Percentiles rank a stretch among this genome's conserved stretches.
These are phyloP conservation scores for Lentinula edodes DNA, from an alignment of 768 basidiomycete species.

Conservation along the genomic window DNA sequence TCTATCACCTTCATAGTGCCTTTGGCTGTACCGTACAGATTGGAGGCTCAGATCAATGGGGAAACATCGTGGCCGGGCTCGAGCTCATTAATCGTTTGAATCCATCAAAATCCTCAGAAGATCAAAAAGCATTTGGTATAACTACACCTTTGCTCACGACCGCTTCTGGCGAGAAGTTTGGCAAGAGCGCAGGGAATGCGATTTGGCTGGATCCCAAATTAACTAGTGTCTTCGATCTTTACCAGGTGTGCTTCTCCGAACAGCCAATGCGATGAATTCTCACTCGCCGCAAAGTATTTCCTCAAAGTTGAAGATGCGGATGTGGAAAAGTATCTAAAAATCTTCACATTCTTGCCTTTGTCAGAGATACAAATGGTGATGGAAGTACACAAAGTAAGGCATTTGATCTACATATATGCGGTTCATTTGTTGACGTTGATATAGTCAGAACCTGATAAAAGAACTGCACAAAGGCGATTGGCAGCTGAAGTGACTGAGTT, in stretches of 20 bases:
- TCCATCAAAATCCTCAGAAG: constrained; percentile 21
- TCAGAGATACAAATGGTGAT: constrained; percentile 53
- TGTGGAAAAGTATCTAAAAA: constrained; percentile 69
- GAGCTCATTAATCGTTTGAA: constrained; percentile 74
- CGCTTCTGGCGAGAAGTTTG: constrained; percentile 88
- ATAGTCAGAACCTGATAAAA: constrained; percentile 36
- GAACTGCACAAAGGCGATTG: constrained; percentile 41
- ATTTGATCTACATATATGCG: neutral
- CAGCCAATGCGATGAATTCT: neutral
- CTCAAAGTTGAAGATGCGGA: constrained; percentile 75
- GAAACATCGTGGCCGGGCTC: constrained; percentile 91
- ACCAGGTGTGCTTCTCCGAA: constrained; percentile 59
- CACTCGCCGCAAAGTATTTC: constrained; percentile 65
- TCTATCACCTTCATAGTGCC: constrained; percentile 63
- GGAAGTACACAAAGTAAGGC: constrained; percentile 49
- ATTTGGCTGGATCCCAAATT: constrained; percentile 77
- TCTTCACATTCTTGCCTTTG: constrained; percentile 74
- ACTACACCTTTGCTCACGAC: constrained; percentile 95
- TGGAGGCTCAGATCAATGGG: constrained; percentile 98
- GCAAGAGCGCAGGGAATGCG: constrained; percentile 95
- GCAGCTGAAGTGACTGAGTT: constrained; percentile 52
- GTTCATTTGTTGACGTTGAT: neutral
- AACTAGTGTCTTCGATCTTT: constrained; percentile 90
- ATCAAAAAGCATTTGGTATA: constrained; percentile 59
- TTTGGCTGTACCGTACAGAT: constrained; percentile 79